Evolutionary conservation across 106 monocot genomes (phyloP), one percentile per base, ranked within the genome.

Genomic region (Amphibolis antarctica): DNA sequence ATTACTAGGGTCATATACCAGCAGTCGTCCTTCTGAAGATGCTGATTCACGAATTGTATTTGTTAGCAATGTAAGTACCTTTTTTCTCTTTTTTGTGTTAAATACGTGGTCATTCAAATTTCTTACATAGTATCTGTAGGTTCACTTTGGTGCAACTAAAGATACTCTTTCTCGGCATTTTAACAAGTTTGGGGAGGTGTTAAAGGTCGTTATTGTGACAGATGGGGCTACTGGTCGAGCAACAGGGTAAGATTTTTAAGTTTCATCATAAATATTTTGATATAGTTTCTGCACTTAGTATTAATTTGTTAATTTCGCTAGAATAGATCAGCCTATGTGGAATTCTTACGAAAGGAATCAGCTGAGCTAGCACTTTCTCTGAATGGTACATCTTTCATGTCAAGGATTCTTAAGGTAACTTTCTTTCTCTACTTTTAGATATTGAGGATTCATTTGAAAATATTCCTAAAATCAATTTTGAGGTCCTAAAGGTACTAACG

Each of bases 311-410:
- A 29, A n/a, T 47, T 42, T 69, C 22, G n/a, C 26, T 61, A 46
- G 53, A 74, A 76, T 86, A 96, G 94, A n/a, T 86, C 94, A 27
- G 94, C 94, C 1, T 96, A 89, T 69, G 82, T 96, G 12, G 94
- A 96, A 73, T 96, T 96, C 62, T 75, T 96, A 50, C 72, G 84
- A 27, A 96, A 89, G 69, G 94, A 96, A 78, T 89, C 94, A 19
- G 82, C 89, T 45, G 94, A 96, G 43, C 60, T 69, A 28, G 94
- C 94, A 46, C 66, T 96, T 52, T 84, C 94, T n/a, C 66, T 89
- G 56, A 89, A 84, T 68, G 89, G 89, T 24, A 90, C 94, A 46
- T 96, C 89, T 63, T 96, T 96, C 68, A 86, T 96, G 89, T 96
- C 94, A 28, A 86, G 94, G 9, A 84, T 89, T 69, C 66, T 96